Evolutionary conservation across 495 filamentous ascomycete species (phyloP).

Genomic region (Massariosphaeria phaeospora): DNA sequence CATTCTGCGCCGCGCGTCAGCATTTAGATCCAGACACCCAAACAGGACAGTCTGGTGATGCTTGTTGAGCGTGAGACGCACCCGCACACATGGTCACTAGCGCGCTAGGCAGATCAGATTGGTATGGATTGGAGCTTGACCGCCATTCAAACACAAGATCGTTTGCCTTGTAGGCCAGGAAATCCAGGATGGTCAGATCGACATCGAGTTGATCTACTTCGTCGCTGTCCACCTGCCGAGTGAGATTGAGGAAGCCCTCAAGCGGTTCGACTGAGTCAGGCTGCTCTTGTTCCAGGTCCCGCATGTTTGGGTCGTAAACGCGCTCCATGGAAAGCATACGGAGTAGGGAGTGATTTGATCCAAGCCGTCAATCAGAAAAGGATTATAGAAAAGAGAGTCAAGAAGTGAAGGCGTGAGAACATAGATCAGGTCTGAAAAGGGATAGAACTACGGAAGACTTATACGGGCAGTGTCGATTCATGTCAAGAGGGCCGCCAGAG

Average conservation of each 20-base stretch:
- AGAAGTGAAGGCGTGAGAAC: conserved; percentile 15
- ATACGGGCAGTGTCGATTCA: conserved; percentile 4
- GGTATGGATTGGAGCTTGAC: conserved; percentile 11
- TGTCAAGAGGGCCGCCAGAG: background rate
- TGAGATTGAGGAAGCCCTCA: conserved; percentile 20
- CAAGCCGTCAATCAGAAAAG: conserved; percentile 9
- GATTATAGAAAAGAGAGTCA: background rate
- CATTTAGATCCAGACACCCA: background rate
- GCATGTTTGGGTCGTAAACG: background rate
- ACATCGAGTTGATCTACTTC: conserved; percentile 28
- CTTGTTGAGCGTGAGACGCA: conserved; percentile 4
- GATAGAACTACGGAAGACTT: conserved; percentile 1
- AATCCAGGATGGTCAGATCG: conserved; percentile 30
- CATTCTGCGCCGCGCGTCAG: conserved; percentile 14
- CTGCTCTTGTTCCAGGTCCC: conserved; percentile 22
- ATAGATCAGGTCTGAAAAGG: background rate
- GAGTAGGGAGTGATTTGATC: background rate
- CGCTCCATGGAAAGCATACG: conserved; percentile 16
- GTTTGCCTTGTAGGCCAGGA: conserved; percentile 24
- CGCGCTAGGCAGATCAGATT: conserved; percentile 20
- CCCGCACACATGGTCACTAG: conserved; percentile 23
- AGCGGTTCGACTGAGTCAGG: conserved; percentile 20
- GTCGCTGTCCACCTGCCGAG: conserved; percentile 18
- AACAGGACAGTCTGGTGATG: background rate
- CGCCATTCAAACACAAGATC: conserved; percentile 25